A percentile compares a stretch with the other conserved stretches of the same genome.
Evolutionary conservation across 2,329 filamentous ascomycete species (phyloP).

Genomic region (Diaporthe eres): DNA sequence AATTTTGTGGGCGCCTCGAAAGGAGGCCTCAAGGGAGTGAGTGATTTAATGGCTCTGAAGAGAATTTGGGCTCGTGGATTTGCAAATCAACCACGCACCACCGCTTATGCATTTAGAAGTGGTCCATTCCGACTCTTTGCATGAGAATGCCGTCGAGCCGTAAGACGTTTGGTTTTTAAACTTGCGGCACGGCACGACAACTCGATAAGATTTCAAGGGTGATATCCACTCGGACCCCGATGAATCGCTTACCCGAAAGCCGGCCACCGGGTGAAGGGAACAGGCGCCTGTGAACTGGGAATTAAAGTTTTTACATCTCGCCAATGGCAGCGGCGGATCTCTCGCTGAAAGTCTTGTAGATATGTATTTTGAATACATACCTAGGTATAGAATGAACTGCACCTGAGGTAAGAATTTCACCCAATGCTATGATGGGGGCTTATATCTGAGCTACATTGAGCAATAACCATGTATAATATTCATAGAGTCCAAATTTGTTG

Average conservation of each 20-base stretch:
- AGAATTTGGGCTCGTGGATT: too few species aligned
- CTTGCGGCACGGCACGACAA: background rate
- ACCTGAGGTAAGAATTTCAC: background rate
- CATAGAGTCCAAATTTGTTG: too few species aligned
- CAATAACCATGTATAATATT: background rate
- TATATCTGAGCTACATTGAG: too few species aligned
- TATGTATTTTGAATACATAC: background rate
- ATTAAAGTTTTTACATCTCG: background rate
- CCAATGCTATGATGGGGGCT: background rate
- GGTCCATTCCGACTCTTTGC: background rate
- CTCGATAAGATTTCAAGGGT: background rate
- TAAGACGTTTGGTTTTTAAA: background rate
- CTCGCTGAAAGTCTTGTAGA: background rate
- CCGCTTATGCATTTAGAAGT: background rate
- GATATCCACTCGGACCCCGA: background rate
- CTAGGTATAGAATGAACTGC: background rate
- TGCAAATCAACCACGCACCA: background rate
- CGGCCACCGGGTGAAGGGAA: conserved; percentile 12
- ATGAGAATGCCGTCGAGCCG: background rate
- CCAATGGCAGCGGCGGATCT: background rate
- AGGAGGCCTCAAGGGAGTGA: too few species aligned
- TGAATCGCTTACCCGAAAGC: background rate
- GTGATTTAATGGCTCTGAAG: too few species aligned
- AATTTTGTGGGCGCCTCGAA: too few species aligned
- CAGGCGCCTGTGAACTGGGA: background rate